Base-by-base conservation (phyloP, 73 alveolate genomes). In the Tetrahymena thermophila region DNA sequence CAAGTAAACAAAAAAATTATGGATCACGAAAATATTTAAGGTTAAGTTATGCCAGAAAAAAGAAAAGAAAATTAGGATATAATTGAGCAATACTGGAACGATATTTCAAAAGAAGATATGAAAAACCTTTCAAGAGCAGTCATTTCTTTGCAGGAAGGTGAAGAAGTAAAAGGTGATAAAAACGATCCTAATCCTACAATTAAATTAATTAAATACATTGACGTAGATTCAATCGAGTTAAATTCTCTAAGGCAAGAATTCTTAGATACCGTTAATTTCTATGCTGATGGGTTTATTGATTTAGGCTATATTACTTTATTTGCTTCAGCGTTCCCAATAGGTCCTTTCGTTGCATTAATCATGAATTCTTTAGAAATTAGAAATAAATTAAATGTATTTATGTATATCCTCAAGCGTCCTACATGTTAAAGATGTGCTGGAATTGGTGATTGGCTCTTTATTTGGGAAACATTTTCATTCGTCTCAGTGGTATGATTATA, bases 321-420 rank as follows among this genome's bases (percentile, higher is more conserved):
- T 94, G 98, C 98, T 34, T 94, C 98, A 40, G 98, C 98, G 10
- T 98, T 98, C 89, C 98, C 99, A 1, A 94, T 97, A 0, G 97
- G 97, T 13, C 98, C 98, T 14, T 84, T 97, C 37, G 93, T 98
- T 17, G 98, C 98, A 21, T 94, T 98, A 50, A 19, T 98, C 31
- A 96, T 95, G 35, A 98, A 97, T 93, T 71, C 97, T 14, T 25
- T 97, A 19, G 99, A 98, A 94, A 97, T 97, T 35, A 95, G 96
- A 28, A 98, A 96, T 1, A 97, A 98, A 94, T 84, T 96, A 19
- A 44, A 85, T 50, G 93, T 94, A 93, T 96, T 95, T 43, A 28
- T 94, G 38, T 93, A 96, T 57, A 93, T 96, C 11, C 83, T 71
- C 34, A 94, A 96, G 93, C 93, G 98, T 85, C 98, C 98, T 34